A percentile compares a stretch with the other conserved stretches of the same genome.
phyloP scores from a whole-genome alignment of 2,329 filamentous ascomycete genomes.

The Didymella glomerata region DNA sequence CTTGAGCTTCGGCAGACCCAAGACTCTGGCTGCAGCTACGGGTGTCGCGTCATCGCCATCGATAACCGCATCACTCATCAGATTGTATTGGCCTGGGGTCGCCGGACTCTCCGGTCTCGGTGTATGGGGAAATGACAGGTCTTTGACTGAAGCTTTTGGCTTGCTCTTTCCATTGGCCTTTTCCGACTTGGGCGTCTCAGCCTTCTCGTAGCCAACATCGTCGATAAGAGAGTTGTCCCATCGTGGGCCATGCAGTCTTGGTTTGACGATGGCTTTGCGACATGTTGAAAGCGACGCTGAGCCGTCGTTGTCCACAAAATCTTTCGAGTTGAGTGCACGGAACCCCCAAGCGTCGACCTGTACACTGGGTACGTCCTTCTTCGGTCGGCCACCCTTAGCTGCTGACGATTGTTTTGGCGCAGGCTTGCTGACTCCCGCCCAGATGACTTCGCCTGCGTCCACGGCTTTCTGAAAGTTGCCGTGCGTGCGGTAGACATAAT shows the following conservation, averaged over 20 bases:
- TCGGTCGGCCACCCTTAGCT: slow-evolving; percentile 29
- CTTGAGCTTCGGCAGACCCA: slow-evolving; percentile 17
- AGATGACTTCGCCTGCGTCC: slow-evolving; percentile 58
- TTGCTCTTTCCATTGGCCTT: slow-evolving; percentile 7
- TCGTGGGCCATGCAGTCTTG: slow-evolving; percentile 28
- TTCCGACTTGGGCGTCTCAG: slow-evolving; percentile 8
- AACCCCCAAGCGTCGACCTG: slow-evolving; percentile 47
- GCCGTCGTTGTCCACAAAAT: slow-evolving; percentile 35
- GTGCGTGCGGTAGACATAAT: slow-evolving; percentile 65
- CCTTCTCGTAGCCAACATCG: slow-evolving; percentile 36
- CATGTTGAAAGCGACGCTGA: slow-evolving; percentile 40
- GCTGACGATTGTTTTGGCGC: slow-evolving; percentile 39
- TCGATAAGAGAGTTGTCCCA: slow-evolving; percentile 40
- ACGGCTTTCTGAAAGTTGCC: slow-evolving; percentile 63
- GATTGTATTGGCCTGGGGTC: background rate
- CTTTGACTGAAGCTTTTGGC: slow-evolving; percentile 7
- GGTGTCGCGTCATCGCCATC: slow-evolving; percentile 6
- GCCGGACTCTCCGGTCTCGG: background rate
- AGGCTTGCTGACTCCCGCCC: slow-evolving; percentile 61
- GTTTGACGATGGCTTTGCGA: slow-evolving; percentile 31
- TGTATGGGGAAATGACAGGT: background rate
- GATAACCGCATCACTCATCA: background rate
- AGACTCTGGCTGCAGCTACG: slow-evolving; percentile 3
- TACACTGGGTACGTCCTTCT: slow-evolving; percentile 15
- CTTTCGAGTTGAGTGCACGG: slow-evolving; percentile 23